These are phyloP conservation scores for Suillus clintonianus DNA, from an alignment of 768 basidiomycete species.

Conservation along the genomic window DNA sequence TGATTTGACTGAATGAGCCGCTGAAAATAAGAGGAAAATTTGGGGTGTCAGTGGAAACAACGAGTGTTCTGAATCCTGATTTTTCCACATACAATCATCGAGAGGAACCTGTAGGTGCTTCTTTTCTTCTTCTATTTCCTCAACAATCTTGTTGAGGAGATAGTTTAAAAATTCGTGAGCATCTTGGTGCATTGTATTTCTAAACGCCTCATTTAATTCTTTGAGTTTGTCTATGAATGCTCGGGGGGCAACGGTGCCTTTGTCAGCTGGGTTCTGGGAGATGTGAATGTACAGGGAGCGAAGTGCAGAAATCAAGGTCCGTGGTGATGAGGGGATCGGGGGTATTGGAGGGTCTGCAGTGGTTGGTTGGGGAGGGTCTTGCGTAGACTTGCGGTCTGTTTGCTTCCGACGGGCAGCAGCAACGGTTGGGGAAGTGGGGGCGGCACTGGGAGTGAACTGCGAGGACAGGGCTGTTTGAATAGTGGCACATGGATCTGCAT, in stretches of 20 bases:
- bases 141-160: conserved; percentile 88
- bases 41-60: conserved; percentile 5
- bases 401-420: conserved; percentile 47
- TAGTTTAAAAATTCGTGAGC: conserved; percentile 98
- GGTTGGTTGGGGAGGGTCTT: conserved; percentile 34
- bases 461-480: conserved; percentile 35
- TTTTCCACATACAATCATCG: conserved; percentile 64
- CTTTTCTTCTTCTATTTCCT: conserved; percentile 82
- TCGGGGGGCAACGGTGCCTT: conserved; percentile 86
- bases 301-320: conserved; percentile 88
- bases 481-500: conserved; percentile 50
- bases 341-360: conserved; percentile 33
- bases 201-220: conserved; percentile 88
- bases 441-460: conserved; percentile 19
- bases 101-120: conserved; percentile 46
- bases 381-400: conserved; percentile 51
- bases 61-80: neutral
- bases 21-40: conserved; percentile 37
- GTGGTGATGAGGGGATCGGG: conserved; percentile 58
- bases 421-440: conserved; percentile 27
- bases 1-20: conserved; percentile 61
- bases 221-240: conserved; percentile 94
- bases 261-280: conserved; percentile 72
- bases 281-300: conserved; percentile 89
- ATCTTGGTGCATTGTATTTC: conserved; percentile 93